Conservation (phyloP, 306 rosid genomes). For the Begonia loranthoides region DNA sequence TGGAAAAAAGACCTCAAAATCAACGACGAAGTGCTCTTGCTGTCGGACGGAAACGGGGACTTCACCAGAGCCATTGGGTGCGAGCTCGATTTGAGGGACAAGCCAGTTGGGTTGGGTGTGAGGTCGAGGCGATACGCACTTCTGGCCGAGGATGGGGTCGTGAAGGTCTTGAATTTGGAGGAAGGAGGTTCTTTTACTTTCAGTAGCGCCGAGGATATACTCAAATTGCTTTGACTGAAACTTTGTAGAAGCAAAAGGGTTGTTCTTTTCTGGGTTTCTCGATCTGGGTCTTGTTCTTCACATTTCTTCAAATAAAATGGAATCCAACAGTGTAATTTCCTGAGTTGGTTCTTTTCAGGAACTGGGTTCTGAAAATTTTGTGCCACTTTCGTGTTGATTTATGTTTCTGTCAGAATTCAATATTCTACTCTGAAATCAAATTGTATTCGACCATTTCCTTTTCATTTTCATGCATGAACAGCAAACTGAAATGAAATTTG, state of each 20-base stretch:
- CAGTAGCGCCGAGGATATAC: conserved; percentile 77
- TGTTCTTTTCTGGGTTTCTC: not conserved
- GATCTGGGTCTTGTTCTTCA: not conserved
- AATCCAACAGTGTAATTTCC: not conserved
- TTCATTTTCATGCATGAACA: too few species aligned
- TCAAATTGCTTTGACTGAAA: conserved; percentile 38
- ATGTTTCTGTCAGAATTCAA: too few species aligned
- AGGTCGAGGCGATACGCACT: conserved; percentile 82
- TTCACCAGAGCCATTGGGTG: conserved; percentile 73
- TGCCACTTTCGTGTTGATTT: too few species aligned
- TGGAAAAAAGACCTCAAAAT: conserved; percentile 73
- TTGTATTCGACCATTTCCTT: too few species aligned
- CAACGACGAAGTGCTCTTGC: conserved; percentile 63
- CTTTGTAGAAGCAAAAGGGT: too few species aligned
- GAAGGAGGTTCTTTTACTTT: conserved; percentile 94
- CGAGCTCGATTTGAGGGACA: conserved; percentile 84
- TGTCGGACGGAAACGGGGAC: too few species aligned
- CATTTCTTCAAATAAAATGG: not conserved
- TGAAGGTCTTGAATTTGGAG: conserved; percentile 85
- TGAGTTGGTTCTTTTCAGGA: not conserved
- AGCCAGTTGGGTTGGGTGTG: conserved; percentile 87
- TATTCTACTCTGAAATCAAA: too few species aligned
- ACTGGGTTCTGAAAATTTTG: not conserved
- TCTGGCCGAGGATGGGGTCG: conserved; percentile 83
- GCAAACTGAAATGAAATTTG: too few species aligned